Conservation (phyloP, 352 stramenopile species). For the Globisporangium barbulae region DNA sequence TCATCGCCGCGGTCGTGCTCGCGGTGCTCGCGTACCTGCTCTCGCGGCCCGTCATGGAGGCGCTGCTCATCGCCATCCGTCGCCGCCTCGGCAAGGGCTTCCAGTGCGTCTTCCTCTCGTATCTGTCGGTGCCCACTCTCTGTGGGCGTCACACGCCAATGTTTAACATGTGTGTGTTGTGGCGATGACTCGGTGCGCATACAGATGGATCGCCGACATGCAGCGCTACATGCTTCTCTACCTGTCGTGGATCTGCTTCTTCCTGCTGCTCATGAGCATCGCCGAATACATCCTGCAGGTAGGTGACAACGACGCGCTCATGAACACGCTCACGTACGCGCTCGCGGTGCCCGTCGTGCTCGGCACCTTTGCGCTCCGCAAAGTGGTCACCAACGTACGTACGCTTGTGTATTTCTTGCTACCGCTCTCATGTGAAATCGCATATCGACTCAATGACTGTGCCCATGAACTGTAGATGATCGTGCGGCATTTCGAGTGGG, state of each 20-base stretch:
- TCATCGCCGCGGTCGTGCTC: conserved; percentile 43
- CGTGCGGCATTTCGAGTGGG: conserved; percentile 76
- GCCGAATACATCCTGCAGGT: conserved; percentile 55
- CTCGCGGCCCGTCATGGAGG: conserved; percentile 43
- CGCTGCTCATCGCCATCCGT: conserved; percentile 47
- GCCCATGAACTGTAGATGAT: conserved; percentile 35
- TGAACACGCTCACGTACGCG: conserved; percentile 52
- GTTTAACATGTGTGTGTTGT: background rate
- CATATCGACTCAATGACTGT: conserved; percentile 1
- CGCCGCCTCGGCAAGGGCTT: conserved; percentile 60
- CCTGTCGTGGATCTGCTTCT: conserved; percentile 68
- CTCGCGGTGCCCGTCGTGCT: conserved; percentile 66
- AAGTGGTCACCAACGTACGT: conserved; percentile 73
- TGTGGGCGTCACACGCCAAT: background rate
- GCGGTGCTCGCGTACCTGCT: conserved; percentile 50
- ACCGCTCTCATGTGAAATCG: background rate
- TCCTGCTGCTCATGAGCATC: conserved; percentile 45
- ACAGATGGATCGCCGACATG: conserved; percentile 75
- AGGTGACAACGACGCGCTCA: conserved; percentile 39
- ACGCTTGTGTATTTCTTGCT: background rate
- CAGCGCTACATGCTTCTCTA: conserved; percentile 75
- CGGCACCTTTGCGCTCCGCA: conserved; percentile 68
- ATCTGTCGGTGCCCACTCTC: background rate
- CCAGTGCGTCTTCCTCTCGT: conserved; percentile 24
- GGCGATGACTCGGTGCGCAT: background rate